Conservation (phyloP, 495 filamentous ascomycete genomes). For the Penicillium canescens region DNA sequence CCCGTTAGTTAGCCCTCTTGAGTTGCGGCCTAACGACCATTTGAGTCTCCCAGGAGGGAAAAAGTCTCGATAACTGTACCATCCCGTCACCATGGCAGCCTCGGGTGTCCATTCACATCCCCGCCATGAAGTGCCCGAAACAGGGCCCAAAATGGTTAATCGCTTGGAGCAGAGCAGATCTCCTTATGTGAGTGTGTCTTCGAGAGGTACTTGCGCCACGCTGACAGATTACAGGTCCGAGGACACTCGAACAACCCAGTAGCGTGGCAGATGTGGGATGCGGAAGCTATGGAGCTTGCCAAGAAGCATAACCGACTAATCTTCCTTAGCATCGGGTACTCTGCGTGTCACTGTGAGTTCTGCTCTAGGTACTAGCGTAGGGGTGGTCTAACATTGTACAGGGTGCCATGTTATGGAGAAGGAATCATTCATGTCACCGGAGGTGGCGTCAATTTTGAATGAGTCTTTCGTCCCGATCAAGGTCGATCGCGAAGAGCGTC, state of each 20-base stretch:
- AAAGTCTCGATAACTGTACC: constrained; percentile 2
- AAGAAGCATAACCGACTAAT: constrained; percentile 79
- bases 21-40: background rate
- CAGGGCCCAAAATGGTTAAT: constrained; percentile 57
- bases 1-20: constrained; percentile 19
- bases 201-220: background rate
- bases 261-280: constrained; percentile 89
- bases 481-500: constrained; percentile 91
- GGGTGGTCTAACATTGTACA: constrained; percentile 31
- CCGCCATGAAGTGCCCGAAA: constrained; percentile 23
- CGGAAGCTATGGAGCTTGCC: constrained; percentile 74
- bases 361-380: background rate
- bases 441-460: constrained; percentile 83
- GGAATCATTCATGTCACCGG: constrained; percentile 83
- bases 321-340: constrained; percentile 94
- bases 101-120: constrained; percentile 30
- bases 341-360: constrained; percentile 85
- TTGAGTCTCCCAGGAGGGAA: background rate
- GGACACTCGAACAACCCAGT: constrained; percentile 83
- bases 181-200: constrained; percentile 61
- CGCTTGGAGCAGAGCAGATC: constrained; percentile 72
- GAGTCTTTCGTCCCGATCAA: constrained; percentile 88
- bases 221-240: constrained; percentile 57
- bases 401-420: constrained; percentile 94
- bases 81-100: constrained; percentile 17